phyloP scores from a whole-genome alignment of 73 alveolate species.

The Blepharisma stoltei region DNA sequence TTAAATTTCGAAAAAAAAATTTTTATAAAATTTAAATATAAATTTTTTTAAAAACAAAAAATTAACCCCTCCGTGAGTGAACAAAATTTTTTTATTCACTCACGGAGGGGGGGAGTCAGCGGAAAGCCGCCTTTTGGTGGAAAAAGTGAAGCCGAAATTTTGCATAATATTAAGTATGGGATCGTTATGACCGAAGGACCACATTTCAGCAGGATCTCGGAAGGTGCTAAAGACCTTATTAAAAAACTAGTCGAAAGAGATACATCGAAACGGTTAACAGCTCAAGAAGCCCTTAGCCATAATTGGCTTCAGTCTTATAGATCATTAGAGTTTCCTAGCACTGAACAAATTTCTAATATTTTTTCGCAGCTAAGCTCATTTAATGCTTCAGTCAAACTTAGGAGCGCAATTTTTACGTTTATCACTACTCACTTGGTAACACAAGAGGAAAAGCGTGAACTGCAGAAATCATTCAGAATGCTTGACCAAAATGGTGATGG shows the following conservation, averaged over 20 bases:
- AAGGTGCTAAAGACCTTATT: conserved; percentile 45
- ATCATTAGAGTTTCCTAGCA: not conserved
- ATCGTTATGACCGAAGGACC: conserved; percentile 32
- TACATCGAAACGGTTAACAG: conserved; percentile 32
- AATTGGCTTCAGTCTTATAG: not conserved
- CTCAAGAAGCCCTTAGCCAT: conserved; percentile 33
- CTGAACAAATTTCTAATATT: not conserved
- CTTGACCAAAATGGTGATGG: conserved; percentile 52
- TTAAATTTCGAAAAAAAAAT: no score
- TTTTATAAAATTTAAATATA: no score
- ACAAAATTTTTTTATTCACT: no score
- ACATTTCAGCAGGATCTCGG: conserved; percentile 34
- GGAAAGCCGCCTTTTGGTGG: conserved; percentile 55
- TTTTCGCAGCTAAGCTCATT: not conserved
- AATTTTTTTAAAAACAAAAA: no score
- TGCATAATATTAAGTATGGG: conserved; percentile 38
- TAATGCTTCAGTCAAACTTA: not conserved
- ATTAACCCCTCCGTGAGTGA: no score
- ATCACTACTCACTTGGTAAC: conserved; percentile 37
- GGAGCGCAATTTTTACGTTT: conserved; percentile 36
- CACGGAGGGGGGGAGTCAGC: no score
- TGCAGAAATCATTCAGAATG: conserved; percentile 33
- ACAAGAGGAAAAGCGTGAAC: conserved; percentile 39
- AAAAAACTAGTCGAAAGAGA: conserved; percentile 38
- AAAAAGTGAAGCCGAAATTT: conserved; percentile 37